Evolutionary conservation across 441 rosid genomes (phyloP).

Genomic region (Pelargonium myrrhifolium): DNA sequence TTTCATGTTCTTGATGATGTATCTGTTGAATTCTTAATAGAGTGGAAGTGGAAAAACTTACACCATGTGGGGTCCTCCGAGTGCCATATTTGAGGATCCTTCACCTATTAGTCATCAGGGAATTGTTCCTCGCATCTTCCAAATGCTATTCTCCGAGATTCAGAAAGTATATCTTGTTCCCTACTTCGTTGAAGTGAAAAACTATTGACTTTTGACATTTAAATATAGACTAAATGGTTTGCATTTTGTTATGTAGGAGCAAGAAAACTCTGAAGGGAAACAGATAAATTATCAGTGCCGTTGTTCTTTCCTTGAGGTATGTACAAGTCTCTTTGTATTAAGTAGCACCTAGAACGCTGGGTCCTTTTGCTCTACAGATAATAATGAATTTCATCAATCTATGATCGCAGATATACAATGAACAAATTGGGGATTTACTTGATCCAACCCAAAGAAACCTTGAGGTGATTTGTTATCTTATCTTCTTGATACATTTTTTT

Average conservation of each 20-base stretch:
- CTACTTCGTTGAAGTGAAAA: not conserved
- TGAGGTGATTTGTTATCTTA: slow-evolving; percentile 44
- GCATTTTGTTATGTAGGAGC: slow-evolving; percentile 50
- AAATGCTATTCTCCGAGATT: slow-evolving; percentile 2
- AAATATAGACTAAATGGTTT: slow-evolving; percentile 35
- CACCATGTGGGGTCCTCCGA: slow-evolving; percentile 98
- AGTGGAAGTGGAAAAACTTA: slow-evolving; percentile 99
- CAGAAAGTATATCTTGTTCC: not conserved
- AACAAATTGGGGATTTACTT: slow-evolving; percentile 91
- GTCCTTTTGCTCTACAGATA: not conserved
- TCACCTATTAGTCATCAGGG: slow-evolving; percentile 72
- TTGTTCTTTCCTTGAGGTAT: slow-evolving; percentile 95
- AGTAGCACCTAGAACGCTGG: not conserved
- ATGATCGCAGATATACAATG: slow-evolving; percentile 76
- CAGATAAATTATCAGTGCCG: slow-evolving; percentile 93
- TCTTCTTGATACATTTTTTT: slow-evolving; percentile 8
- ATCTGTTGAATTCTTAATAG: slow-evolving; percentile 32
- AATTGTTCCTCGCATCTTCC: slow-evolving; percentile 57
- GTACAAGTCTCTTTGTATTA: slow-evolving; percentile 7
- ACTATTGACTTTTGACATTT: slow-evolving; percentile 30
- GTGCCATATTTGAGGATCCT: slow-evolving; percentile 59
- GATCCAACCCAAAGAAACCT: slow-evolving; percentile 84
- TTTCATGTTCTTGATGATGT: slow-evolving; percentile 8
- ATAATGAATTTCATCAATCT: slow-evolving; percentile 7
- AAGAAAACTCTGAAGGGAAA: slow-evolving; percentile 63